phyloP scores from a whole-genome alignment of 306 rosid genomes.

The Cucumis sativus region DNA sequence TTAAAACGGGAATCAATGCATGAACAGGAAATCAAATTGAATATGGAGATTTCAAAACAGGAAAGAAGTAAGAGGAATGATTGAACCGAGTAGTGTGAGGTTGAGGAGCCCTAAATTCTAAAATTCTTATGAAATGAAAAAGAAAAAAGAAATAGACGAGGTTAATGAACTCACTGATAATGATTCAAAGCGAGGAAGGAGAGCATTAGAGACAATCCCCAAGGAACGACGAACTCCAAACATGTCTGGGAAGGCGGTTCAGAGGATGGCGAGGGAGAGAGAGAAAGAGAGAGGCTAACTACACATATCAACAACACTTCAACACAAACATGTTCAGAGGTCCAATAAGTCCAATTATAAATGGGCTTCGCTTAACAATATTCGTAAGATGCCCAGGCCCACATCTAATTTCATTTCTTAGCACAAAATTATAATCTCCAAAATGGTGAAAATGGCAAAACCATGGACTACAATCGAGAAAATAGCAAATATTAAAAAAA shows the following conservation, averaged over 20 bases:
- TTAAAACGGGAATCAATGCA: background rate
- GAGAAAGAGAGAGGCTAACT: background rate
- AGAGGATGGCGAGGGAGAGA: background rate
- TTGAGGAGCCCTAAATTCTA: background rate
- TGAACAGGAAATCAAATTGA: background rate
- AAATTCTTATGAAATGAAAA: background rate
- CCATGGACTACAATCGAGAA: no score
- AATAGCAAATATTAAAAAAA: no score
- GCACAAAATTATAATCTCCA: no score
- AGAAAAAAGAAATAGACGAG: background rate
- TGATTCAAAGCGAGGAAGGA: background rate
- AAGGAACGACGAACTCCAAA: background rate
- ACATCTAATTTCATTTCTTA: no score
- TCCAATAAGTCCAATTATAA: no score
- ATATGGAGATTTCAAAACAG: background rate
- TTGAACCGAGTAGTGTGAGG: background rate
- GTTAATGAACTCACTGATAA: background rate
- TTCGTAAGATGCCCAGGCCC: no score
- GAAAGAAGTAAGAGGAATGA: background rate
- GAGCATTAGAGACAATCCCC: background rate
- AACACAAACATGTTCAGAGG: no score
- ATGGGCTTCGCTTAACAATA: no score
- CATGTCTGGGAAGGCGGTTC: background rate
- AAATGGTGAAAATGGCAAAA: no score
- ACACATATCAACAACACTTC: no score